phyloP scores from a whole-genome alignment of 192 early-diverging fungal species.

The Coemansia sp. region DNA sequence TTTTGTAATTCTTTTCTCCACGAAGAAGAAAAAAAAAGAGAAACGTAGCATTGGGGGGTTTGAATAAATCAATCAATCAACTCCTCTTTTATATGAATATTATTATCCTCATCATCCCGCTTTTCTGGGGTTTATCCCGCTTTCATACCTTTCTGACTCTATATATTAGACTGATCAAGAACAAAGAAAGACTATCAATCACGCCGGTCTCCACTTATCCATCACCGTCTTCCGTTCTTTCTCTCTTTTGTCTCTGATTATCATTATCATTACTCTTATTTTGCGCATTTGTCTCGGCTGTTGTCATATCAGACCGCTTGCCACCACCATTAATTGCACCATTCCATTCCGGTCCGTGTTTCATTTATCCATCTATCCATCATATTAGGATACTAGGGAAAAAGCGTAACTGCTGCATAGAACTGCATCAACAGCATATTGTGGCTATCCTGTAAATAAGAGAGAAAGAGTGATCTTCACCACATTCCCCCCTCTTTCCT shows the following conservation, averaged over 20 bases:
- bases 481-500: background rate
- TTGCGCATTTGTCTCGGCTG: too few relatives aligned
- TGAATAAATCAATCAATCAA: background rate
- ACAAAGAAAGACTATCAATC: too few relatives aligned
- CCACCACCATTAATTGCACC: background rate
- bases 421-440: background rate
- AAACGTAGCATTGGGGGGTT: background rate
- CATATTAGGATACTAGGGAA: background rate
- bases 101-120: background rate
- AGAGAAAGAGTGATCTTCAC: background rate
- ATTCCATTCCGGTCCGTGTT: background rate
- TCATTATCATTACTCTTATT: too few relatives aligned
- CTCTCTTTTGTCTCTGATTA: too few relatives aligned
- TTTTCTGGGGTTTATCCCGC: background rate
- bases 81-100: too few relatives aligned
- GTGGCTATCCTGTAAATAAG: background rate
- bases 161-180: too few relatives aligned
- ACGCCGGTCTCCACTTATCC: too few relatives aligned
- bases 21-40: background rate
- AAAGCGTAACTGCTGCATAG: background rate
- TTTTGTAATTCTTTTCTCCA: background rate
- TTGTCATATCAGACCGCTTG: too few relatives aligned
- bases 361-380: background rate
- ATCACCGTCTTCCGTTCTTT: too few relatives aligned
- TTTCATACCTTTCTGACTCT: background rate